Conservation (phyloP, 306 rosid species). For the Trifolium dubium region DNA sequence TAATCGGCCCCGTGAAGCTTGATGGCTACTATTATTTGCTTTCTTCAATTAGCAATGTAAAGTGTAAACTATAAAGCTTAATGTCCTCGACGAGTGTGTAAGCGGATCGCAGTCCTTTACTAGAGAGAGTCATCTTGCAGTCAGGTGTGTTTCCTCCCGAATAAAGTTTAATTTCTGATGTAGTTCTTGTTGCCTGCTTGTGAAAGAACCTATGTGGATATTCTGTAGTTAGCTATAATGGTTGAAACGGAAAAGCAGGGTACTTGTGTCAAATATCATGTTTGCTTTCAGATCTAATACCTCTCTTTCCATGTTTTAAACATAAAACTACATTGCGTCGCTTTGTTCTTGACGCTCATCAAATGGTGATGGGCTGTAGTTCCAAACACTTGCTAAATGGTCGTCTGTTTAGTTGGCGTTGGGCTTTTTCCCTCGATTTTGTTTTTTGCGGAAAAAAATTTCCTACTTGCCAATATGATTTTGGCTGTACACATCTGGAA, state of each 20-base stretch:
- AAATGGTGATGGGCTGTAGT: too few relatives aligned
- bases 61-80: constrained; percentile 37
- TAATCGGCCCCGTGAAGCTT: neutral
- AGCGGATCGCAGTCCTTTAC: constrained; percentile 24
- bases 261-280: neutral
- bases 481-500: too few relatives aligned
- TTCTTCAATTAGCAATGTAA: constrained; percentile 32
- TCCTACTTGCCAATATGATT: too few relatives aligned
- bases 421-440: too few relatives aligned
- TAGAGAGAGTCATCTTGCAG: constrained; percentile 5
- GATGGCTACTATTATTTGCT: constrained; percentile 4
- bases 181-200: constrained; percentile 34
- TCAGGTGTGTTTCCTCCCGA: constrained; percentile 12
- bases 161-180: constrained; percentile 42
- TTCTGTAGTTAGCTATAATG: constrained; percentile 9
- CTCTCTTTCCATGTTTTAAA: too few relatives aligned
- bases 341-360: too few relatives aligned
- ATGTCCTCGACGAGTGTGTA: constrained; percentile 37
- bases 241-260: constrained; percentile 10
- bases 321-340: too few relatives aligned
- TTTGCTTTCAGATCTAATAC: too few relatives aligned
- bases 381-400: too few relatives aligned
- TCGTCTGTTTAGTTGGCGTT: too few relatives aligned
- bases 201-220: constrained; percentile 14
- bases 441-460: too few relatives aligned